These are phyloP conservation scores for Myriosclerotinia scirpicola DNA, from an alignment of 2,329 filamentous ascomycete species.

Conservation along the genomic window DNA sequence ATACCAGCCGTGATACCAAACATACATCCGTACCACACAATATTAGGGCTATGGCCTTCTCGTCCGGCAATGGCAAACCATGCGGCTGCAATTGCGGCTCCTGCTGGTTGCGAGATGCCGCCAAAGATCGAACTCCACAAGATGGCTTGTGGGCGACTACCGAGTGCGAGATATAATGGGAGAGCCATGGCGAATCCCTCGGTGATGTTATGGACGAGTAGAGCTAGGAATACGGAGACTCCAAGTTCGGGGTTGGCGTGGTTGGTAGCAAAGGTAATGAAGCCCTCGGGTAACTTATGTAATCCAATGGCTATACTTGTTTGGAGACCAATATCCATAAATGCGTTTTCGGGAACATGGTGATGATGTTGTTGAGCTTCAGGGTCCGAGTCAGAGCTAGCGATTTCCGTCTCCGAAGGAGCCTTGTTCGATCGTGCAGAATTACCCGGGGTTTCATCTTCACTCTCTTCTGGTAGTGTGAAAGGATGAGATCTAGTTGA, in stretches of 20 bases:
- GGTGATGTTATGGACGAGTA: slow-evolving; percentile 97
- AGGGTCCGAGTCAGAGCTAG: slow-evolving; percentile 30
- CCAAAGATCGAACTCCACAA: slow-evolving; percentile 80
- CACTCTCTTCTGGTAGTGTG: slow-evolving; percentile 18
- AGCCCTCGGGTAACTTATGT: slow-evolving; percentile 88
- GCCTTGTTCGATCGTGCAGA: slow-evolving; percentile 20
- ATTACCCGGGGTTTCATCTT: not conserved
- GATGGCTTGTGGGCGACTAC: slow-evolving; percentile 78
- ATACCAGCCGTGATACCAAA: slow-evolving; percentile 91
- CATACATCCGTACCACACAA: slow-evolving; percentile 72
- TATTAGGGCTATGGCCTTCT: slow-evolving; percentile 50
- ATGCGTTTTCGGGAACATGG: slow-evolving; percentile 91
- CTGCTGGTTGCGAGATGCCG: slow-evolving; percentile 82
- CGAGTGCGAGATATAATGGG: slow-evolving; percentile 86
- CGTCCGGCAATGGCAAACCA: slow-evolving; percentile 76
- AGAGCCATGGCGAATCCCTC: slow-evolving; percentile 95
- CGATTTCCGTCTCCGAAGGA: slow-evolving; percentile 21
- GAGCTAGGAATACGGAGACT: slow-evolving; percentile 87
- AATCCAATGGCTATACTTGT: slow-evolving; percentile 93
- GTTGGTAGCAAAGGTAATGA: slow-evolving; percentile 94
- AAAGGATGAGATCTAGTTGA: slow-evolving; percentile 17
- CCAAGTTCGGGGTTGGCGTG: slow-evolving; percentile 89
- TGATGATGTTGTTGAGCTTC: slow-evolving; percentile 67
- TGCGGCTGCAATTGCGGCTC: slow-evolving; percentile 77
- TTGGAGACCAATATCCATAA: slow-evolving; percentile 91